Conservation (phyloP, 345 rosid genomes). For the Camelina hispida region DNA sequence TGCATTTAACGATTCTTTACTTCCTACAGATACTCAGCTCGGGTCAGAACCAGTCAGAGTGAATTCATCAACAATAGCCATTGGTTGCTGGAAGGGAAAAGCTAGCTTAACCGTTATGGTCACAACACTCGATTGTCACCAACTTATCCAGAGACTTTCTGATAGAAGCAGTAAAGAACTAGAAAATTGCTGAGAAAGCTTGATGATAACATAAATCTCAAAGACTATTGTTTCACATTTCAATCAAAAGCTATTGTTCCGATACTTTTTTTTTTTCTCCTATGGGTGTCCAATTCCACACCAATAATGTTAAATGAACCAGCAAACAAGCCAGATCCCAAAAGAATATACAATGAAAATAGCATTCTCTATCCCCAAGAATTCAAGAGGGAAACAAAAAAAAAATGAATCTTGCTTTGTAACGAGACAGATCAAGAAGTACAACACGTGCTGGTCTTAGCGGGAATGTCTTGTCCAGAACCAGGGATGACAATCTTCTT, state of each 20-base stretch:
- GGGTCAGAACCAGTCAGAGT: constrained; percentile 46
- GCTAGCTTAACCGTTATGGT: constrained; percentile 85
- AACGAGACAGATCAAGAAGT: constrained; percentile 45
- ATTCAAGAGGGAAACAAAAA: not conserved
- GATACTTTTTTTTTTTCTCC: constrained; percentile 19
- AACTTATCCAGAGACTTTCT: constrained; percentile 72
- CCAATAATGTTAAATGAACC: constrained; percentile 29
- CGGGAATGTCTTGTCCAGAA: constrained; percentile 70
- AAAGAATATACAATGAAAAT: constrained; percentile 41
- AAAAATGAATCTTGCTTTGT: constrained; percentile 4
- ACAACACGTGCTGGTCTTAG: constrained; percentile 64
- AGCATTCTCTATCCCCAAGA: constrained; percentile 32
- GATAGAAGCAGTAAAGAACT: constrained; percentile 41
- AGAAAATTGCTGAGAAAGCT: not conserved
- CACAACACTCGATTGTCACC: constrained; percentile 78
- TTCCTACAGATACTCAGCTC: constrained; percentile 49
- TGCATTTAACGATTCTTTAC: not conserved
- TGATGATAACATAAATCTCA: constrained; percentile 13
- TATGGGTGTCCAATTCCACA: constrained; percentile 39
- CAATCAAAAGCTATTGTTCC: constrained; percentile 30
- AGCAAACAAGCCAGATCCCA: constrained; percentile 33
- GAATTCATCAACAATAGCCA: constrained; percentile 67
- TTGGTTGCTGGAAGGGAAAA: constrained; percentile 95
- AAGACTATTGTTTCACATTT: constrained; percentile 16
- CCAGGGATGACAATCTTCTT: constrained; percentile 74